Evolutionary conservation across 768 basidiomycete genomes (phyloP).

Genomic region (Auriscalpium vulgare): DNA sequence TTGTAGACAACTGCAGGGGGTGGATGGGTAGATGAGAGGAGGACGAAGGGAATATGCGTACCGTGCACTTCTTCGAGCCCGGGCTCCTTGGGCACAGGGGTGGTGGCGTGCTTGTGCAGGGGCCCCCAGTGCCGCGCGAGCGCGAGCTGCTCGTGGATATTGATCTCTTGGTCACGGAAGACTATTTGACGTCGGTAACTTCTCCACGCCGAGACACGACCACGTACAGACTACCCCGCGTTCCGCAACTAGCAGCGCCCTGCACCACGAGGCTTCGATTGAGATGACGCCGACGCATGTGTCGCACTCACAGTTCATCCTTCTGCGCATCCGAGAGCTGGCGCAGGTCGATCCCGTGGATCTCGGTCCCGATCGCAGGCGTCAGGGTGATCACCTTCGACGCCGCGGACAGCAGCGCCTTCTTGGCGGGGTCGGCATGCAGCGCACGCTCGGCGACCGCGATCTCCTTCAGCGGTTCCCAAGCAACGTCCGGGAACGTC

Average conservation of each 20-base stretch:
- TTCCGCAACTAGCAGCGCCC: conserved; percentile 68
- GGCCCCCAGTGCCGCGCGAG: conserved; percentile 65
- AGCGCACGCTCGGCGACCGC: conserved; percentile 59
- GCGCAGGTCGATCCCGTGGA: conserved; percentile 64
- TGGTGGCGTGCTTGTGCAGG: conserved; percentile 79
- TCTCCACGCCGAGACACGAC: not conserved
- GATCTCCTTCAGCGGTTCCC: conserved; percentile 54
- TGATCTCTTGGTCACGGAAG: conserved; percentile 67
- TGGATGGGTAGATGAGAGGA: not conserved
- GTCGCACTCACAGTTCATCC: conserved; percentile 59
- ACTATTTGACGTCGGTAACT: conserved; percentile 31
- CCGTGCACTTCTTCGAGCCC: conserved; percentile 75
- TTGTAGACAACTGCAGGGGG: conserved; percentile 55
- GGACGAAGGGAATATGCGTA: conserved; percentile 21
- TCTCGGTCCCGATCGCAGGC: conserved; percentile 68
- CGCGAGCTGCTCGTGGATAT: conserved; percentile 62
- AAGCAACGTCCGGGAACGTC: conserved; percentile 51
- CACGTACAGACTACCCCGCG: conserved; percentile 67
- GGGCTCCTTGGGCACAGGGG: conserved; percentile 59
- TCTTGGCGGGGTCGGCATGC: conserved; percentile 65
- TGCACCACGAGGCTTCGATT: conserved; percentile 17
- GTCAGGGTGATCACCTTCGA: conserved; percentile 62
- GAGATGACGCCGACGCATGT: not conserved
- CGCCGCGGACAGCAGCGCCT: conserved; percentile 53
- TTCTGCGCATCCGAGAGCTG: conserved; percentile 61